Evolutionary conservation across 2,329 filamentous ascomycete genomes (phyloP), one percentile per base, ranked within the genome.

Genomic region (Rhexocercosporidium sp.): DNA sequence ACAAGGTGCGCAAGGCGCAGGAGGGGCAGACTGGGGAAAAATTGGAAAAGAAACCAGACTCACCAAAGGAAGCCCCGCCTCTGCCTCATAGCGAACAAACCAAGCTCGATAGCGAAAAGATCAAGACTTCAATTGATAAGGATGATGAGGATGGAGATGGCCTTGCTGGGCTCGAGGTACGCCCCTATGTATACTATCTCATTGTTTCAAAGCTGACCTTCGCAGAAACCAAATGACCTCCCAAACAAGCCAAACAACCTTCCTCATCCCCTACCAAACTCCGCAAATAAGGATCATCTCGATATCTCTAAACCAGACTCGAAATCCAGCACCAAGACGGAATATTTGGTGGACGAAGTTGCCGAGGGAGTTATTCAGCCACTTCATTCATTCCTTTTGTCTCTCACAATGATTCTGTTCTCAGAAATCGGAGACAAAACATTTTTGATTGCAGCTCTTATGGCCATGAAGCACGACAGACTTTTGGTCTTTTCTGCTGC

Each of bases 371-470:
- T 94, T 47, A 93, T 94, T 67, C 91, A 90, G 70, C 92, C 93
- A 20, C 84, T 90, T 75, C 95, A 99, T 79, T 98, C 96, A 3
- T 96, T 96, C 76, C 77, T 97, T 14, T 89, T 98, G 37, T 97
- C 96, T 18, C 89, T 97, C 68, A 95, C 94, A 66, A 99, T 98
- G 96, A 99, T 99, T 75, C 83, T 98, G 70, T 91, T 98, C 74
- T 97, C 95, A 56, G 96, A 99, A 79, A 89, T 99, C 75, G 96
- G 96, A 70, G 96, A 99, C 86, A 99, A 99, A 82, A 99, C 96
- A 0, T 99, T 99, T 83, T 86, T 99, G 51, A 93, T 99, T 25
- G 96, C 96, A 7, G 95, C 94, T 8, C 87, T 99, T 20, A 99
- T 99, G 96, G 96, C 96, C 14, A 99, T 99, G 96, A 96, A 97